Percentiles rank a stretch among this genome's conserved stretches.
phyloP scores from a whole-genome alignment of 192 early-diverging fungal species.

The Coemansia sp. region DNA sequence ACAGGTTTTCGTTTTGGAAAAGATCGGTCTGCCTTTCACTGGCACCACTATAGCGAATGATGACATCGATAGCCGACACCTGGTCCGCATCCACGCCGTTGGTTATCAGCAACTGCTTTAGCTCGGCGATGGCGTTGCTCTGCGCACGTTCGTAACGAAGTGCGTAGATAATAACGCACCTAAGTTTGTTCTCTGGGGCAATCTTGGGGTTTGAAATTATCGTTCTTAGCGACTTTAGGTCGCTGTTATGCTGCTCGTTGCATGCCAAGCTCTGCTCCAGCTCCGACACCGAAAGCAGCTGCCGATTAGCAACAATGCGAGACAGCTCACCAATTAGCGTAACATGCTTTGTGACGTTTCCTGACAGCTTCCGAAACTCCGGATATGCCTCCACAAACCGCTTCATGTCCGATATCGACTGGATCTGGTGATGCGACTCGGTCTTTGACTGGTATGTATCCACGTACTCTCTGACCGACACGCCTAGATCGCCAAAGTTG shows the following conservation, averaged over 20 bases:
- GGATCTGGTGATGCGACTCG: conserved; percentile 86
- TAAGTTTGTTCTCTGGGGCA: conserved; percentile 72
- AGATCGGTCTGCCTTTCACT: conserved; percentile 85
- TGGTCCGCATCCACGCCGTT: conserved; percentile 73
- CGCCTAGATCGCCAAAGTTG: conserved; percentile 94
- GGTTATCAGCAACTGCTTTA: conserved; percentile 75
- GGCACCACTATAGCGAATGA: conserved; percentile 78
- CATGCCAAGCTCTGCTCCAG: conserved; percentile 94
- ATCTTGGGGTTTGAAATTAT: conserved; percentile 71
- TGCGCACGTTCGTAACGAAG: conserved; percentile 88
- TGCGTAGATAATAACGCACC: conserved; percentile 84
- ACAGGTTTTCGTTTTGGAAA: conserved; percentile 84
- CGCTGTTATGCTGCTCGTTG: conserved; percentile 79
- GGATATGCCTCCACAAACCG: conserved; percentile 98
- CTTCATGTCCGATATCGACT: conserved; percentile 98
- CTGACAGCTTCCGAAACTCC: conserved; percentile 93
- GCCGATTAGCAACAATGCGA: conserved; percentile 70
- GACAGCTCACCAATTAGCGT: conserved; percentile 96
- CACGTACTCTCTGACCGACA: conserved; percentile 91
- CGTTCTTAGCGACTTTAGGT: conserved; percentile 70
- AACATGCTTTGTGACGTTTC: conserved; percentile 98
- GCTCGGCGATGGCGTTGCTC: conserved; percentile 68
- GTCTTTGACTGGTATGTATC: conserved; percentile 94
- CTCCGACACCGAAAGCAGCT: conserved; percentile 86
- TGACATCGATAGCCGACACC: conserved; percentile 68